These are phyloP conservation scores for Theileria orientalis DNA, from an alignment of 169 alveolate species.

Conservation along the genomic window DNA sequence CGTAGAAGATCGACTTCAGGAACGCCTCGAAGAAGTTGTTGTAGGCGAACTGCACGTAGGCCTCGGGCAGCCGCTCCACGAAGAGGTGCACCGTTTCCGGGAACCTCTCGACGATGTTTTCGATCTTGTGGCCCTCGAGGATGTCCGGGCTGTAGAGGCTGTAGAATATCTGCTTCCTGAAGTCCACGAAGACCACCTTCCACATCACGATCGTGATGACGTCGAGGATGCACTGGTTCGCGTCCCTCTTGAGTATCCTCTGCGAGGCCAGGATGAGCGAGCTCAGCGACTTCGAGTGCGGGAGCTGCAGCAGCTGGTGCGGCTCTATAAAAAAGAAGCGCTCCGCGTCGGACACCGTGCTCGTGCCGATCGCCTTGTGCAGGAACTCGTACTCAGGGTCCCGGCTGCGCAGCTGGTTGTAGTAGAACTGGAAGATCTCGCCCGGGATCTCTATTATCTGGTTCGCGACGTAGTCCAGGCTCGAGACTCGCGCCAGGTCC, in stretches of 20 bases:
- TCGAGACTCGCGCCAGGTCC: slow-evolving; percentile 15
- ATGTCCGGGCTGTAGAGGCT: slow-evolving; percentile 5
- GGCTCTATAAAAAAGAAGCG: slow-evolving; percentile 11
- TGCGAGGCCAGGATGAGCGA: slow-evolving; percentile 19
- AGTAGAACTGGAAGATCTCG: slow-evolving; percentile 13
- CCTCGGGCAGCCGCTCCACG: slow-evolving; percentile 4
- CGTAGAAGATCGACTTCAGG: not conserved
- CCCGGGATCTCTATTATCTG: slow-evolving; percentile 15
- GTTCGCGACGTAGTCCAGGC: slow-evolving; percentile 6
- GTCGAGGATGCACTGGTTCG: slow-evolving; percentile 18
- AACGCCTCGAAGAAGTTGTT: slow-evolving; percentile 5
- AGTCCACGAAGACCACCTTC: slow-evolving; percentile 15
- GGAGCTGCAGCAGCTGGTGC: slow-evolving; percentile 4
- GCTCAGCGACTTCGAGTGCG: slow-evolving; percentile 13
- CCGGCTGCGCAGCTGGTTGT: slow-evolving; percentile 14
- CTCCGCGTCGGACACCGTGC: slow-evolving; percentile 1
- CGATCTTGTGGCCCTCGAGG: not conserved
- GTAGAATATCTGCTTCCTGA: slow-evolving; percentile 3
- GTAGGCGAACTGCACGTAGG: slow-evolving; percentile 9
- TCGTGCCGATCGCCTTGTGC: slow-evolving; percentile 13
- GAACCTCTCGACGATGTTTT: slow-evolving; percentile 11
- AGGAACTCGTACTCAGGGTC: slow-evolving; percentile 2
- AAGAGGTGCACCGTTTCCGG: slow-evolving; percentile 8
- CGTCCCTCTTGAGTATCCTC: slow-evolving; percentile 11
- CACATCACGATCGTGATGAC: slow-evolving; percentile 5